Evolutionary conservation across 495 filamentous ascomycete genomes (phyloP).

Genomic region (Aspergillus hancockii): DNA sequence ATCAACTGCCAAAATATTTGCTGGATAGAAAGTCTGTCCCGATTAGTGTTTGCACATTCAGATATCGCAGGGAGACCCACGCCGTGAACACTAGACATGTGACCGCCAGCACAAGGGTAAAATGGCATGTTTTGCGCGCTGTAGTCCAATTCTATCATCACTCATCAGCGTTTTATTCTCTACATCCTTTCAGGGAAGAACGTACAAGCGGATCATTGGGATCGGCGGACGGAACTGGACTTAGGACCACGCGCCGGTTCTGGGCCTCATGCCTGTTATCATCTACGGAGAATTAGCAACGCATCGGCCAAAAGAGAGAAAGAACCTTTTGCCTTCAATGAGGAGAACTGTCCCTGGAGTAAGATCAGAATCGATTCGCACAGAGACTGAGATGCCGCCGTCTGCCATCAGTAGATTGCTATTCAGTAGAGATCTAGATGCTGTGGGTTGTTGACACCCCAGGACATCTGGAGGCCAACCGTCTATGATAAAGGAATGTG

Average conservation of each 20-base stretch:
- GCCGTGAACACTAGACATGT: constrained; percentile 36
- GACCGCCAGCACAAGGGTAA: constrained; percentile 31
- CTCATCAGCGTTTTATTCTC: background rate
- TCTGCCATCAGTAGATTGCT: constrained; percentile 22
- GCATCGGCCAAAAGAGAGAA: background rate
- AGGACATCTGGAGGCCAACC: background rate
- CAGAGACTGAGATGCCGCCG: background rate
- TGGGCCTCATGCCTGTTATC: constrained; percentile 19
- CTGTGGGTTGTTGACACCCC: background rate
- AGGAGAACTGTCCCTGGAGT: constrained; percentile 37
- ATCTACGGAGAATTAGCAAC: constrained; percentile 10
- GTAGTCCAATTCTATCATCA: constrained; percentile 37
- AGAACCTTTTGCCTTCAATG: constrained; percentile 24
- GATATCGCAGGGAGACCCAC: constrained; percentile 19
- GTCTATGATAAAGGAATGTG: background rate
- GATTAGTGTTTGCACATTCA: too few species aligned
- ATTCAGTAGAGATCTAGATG: background rate
- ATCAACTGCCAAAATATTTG: constrained; percentile 40
- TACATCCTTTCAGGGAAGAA: background rate
- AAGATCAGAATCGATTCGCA: constrained; percentile 8
- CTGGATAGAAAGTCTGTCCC: constrained; percentile 31
- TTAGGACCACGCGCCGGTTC: constrained; percentile 23
- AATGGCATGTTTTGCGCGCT: constrained; percentile 33
- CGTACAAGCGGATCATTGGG: constrained; percentile 39
- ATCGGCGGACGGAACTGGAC: constrained; percentile 33